Percentiles rank a stretch among this genome's conserved stretches.
These are phyloP conservation scores for Stachybotrys chartarum DNA, from an alignment of 2,329 filamentous ascomycete genomes.

Conservation along the genomic window DNA sequence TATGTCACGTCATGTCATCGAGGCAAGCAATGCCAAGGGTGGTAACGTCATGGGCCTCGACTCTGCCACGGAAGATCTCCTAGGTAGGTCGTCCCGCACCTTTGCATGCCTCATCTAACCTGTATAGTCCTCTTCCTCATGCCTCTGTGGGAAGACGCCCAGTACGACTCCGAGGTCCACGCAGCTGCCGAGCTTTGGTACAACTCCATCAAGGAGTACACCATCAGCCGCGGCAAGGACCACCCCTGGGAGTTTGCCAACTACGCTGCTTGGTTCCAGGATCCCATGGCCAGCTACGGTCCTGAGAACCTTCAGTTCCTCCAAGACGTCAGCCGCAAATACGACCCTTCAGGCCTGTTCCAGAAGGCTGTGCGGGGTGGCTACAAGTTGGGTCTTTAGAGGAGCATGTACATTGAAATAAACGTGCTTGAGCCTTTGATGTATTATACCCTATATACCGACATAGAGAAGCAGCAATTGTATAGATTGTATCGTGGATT, in stretches of 20 bases:
- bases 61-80: conserved; percentile 3
- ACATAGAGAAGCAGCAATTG: too few relatives aligned
- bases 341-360: conserved; percentile 24
- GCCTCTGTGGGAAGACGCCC: neutral
- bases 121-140: neutral
- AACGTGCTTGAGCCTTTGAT: too few relatives aligned
- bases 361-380: conserved; percentile 16
- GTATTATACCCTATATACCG: too few relatives aligned
- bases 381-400: conserved; percentile 19
- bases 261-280: conserved; percentile 29
- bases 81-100: neutral
- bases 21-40: conserved; percentile 1
- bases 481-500: too few relatives aligned
- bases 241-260: conserved; percentile 41
- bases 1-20: conserved; percentile 3
- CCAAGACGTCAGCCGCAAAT: conserved; percentile 16
- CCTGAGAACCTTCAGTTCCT: conserved; percentile 21
- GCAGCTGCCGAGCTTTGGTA: neutral
- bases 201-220: neutral
- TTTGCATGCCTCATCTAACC: neutral
- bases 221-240: conserved; percentile 18
- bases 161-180: neutral
- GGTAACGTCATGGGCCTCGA: conserved; percentile 9
- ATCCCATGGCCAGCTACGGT: conserved; percentile 28
- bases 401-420: too few relatives aligned